Evolutionary conservation across 345 rosid genomes (phyloP).

Genomic region (Gossypium ekmanianum): DNA sequence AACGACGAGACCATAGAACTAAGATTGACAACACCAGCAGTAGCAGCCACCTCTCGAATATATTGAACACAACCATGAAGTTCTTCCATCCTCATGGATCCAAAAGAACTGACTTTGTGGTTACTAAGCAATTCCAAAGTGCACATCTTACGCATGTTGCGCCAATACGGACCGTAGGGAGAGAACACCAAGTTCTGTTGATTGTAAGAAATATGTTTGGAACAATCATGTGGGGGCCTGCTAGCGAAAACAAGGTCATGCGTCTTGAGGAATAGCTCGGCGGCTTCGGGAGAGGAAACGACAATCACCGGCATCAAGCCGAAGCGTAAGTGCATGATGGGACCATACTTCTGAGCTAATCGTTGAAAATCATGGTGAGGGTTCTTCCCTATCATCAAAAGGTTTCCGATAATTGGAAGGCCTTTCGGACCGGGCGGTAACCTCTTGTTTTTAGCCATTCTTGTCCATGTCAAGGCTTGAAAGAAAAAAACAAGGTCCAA

Average conservation of each 20-base stretch:
- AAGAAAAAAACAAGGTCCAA: background rate
- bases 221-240: background rate
- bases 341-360: background rate
- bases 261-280: background rate
- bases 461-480: background rate
- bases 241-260: background rate
- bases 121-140: background rate
- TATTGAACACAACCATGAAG: background rate
- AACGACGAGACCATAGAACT: background rate
- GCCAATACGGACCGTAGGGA: background rate
- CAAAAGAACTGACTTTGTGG: background rate
- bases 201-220: background rate
- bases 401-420: background rate
- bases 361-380: background rate
- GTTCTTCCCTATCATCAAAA: background rate
- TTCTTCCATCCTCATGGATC: background rate
- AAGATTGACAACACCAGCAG: background rate
- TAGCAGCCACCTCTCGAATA: background rate
- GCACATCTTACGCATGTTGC: constrained; percentile 1
- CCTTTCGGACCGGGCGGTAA: background rate
- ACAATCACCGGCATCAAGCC: background rate
- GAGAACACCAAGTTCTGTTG: background rate
- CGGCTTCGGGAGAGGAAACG: background rate
- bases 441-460: background rate
- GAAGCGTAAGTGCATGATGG: background rate